These are phyloP conservation scores for Metschnikowia cerradonensis DNA, from an alignment of 805 yeast genomes.

Conservation along the genomic window DNA sequence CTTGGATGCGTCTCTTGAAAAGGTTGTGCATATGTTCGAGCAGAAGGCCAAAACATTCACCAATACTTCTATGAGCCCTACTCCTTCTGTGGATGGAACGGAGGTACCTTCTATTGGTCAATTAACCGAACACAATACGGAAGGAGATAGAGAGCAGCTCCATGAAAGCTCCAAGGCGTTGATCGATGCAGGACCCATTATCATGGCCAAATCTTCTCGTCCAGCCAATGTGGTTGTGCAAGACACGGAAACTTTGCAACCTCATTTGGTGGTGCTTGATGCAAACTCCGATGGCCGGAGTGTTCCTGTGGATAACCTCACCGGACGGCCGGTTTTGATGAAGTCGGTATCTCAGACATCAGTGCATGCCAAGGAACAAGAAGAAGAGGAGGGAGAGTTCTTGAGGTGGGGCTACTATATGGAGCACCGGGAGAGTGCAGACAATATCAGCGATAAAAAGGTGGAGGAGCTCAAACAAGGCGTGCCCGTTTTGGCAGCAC, in stretches of 20 bases:
- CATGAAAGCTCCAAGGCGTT: slow-evolving; percentile 50
- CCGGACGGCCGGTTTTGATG: slow-evolving; percentile 69
- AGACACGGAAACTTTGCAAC: slow-evolving; percentile 33
- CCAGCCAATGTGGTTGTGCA: slow-evolving; percentile 1
- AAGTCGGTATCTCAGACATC: slow-evolving; percentile 63
- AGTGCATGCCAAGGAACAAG: slow-evolving; percentile 68
- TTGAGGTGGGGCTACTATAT: slow-evolving; percentile 83
- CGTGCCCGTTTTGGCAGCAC: slow-evolving; percentile 32
- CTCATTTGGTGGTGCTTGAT: slow-evolving; percentile 72
- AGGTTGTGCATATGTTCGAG: slow-evolving; percentile 48
- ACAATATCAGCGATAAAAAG: slow-evolving; percentile 2
- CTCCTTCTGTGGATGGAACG: slow-evolving; percentile 10
- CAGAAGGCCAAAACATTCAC: slow-evolving; percentile 28
- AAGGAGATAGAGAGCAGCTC: slow-evolving; percentile 26
- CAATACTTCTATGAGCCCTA: slow-evolving; percentile 17
- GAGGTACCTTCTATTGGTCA: background rate
- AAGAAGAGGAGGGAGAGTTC: slow-evolving; percentile 88
- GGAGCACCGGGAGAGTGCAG: slow-evolving; percentile 49
- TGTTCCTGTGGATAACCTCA: slow-evolving; percentile 58
- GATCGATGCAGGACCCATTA: slow-evolving; percentile 50
- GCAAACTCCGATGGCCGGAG: slow-evolving; percentile 49
- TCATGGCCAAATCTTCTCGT: slow-evolving; percentile 21
- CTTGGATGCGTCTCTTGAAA: slow-evolving; percentile 51
- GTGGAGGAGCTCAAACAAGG: slow-evolving; percentile 9
- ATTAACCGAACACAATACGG: background rate